A percentile compares a stretch with the other conserved stretches of the same genome.
phyloP scores from a whole-genome alignment of 495 filamentous ascomycete species.

The Trichoderma asperelloides region DNA sequence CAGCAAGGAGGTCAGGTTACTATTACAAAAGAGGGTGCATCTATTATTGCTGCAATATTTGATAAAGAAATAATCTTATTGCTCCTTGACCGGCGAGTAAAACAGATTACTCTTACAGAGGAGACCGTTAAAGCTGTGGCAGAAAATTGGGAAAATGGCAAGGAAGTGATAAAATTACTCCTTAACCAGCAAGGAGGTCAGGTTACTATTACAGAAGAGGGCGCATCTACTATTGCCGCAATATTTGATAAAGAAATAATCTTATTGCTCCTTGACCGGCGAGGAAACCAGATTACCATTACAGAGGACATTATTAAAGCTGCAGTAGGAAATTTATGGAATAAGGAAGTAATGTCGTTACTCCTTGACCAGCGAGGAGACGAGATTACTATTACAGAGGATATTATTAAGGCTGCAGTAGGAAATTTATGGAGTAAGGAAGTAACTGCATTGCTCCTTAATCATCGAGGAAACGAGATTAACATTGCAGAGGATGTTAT shows the following conservation, averaged over 20 bases:
- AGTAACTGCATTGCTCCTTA: conserved; percentile 10
- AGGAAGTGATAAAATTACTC: not conserved
- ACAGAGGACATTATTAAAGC: not conserved
- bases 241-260: not conserved
- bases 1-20: not conserved
- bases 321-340: not conserved
- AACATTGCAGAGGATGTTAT: conserved; percentile 15
- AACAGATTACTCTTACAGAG: not conserved
- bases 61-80: not conserved
- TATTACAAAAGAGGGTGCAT: not conserved
- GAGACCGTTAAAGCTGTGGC: not conserved
- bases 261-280: not conserved
- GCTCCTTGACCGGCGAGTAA: not conserved
- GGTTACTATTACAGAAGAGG: not conserved
- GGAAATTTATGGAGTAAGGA: not conserved
- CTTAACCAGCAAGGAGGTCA: not conserved
- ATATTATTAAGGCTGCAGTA: not conserved
- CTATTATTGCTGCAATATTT: not conserved
- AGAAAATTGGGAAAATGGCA: not conserved
- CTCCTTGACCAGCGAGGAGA: not conserved
- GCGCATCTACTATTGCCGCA: not conserved
- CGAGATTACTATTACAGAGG: not conserved
- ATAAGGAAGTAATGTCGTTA: not conserved
- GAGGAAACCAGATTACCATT: not conserved
- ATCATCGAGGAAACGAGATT: conserved; percentile 10